phyloP scores from a whole-genome alignment of 2,329 filamentous ascomycete genomes.

The Lachnellula arida region DNA sequence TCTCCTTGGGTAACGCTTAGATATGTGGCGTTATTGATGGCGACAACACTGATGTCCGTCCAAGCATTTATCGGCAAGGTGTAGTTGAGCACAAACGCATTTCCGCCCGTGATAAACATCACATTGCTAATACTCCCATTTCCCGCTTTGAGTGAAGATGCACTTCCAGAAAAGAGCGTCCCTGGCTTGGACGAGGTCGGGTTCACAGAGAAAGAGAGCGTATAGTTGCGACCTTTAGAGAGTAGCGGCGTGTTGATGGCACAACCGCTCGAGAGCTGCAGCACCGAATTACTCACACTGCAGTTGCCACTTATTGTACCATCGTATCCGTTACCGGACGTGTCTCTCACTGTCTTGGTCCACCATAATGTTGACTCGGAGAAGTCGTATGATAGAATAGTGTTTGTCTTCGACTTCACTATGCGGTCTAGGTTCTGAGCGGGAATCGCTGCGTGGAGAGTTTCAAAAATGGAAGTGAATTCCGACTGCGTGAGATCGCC shows the following conservation, averaged over 20 bases:
- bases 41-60: constrained; percentile 34
- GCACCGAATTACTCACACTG: constrained; percentile 25
- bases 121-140: constrained; percentile 34
- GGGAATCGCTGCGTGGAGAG: constrained; percentile 38
- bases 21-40: constrained; percentile 35
- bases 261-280: constrained; percentile 37
- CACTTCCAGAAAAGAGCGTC: constrained; percentile 39
- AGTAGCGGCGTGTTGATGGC: constrained; percentile 42
- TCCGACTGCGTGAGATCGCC: constrained; percentile 40
- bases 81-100: constrained; percentile 38
- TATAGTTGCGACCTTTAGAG: constrained; percentile 54
- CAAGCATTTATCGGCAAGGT: constrained; percentile 36
- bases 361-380: constrained; percentile 6
- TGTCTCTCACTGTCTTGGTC: constrained; percentile 29
- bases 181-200: constrained; percentile 33
- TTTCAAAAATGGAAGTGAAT: constrained; percentile 36
- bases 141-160: constrained; percentile 37
- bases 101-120: constrained; percentile 36
- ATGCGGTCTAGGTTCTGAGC: constrained; percentile 46
- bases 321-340: constrained; percentile 38
- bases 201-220: constrained; percentile 42
- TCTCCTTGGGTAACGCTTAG: constrained; percentile 16
- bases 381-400: constrained; percentile 36
- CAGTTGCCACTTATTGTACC: constrained; percentile 35
- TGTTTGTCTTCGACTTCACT: constrained; percentile 34